These are phyloP conservation scores for Komagataella mondaviorum DNA, from an alignment of 805 yeast species.

Conservation along the genomic window DNA sequence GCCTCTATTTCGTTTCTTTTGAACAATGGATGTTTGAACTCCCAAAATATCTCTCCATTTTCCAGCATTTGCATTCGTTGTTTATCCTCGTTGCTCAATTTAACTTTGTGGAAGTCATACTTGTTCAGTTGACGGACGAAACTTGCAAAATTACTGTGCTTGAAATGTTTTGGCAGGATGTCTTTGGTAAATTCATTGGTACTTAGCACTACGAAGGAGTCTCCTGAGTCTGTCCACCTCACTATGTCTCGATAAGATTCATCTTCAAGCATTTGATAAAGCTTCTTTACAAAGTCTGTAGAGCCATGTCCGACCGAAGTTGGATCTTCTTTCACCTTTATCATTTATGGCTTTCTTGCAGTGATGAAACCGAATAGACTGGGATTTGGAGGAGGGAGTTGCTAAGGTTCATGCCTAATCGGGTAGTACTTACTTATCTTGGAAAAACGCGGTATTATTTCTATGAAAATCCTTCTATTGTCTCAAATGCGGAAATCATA, in stretches of 20 bases:
- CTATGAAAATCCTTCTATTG: not conserved
- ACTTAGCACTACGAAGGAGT: constrained; percentile 78
- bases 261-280: constrained; percentile 76
- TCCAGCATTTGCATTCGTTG: constrained; percentile 44
- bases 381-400: not conserved
- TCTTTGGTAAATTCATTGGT: constrained; percentile 83
- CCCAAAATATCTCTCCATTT: constrained; percentile 82
- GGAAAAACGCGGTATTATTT: not conserved
- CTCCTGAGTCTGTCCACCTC: constrained; percentile 78
- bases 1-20: constrained; percentile 62
- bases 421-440: not conserved
- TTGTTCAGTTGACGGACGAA: constrained; percentile 93
- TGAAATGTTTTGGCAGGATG: constrained; percentile 84
- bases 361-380: not conserved
- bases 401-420: not conserved
- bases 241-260: constrained; percentile 66
- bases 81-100: constrained; percentile 44
- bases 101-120: constrained; percentile 94
- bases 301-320: constrained; percentile 23
- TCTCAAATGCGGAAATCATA: not conserved
- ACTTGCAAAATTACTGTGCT: constrained; percentile 88
- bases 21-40: constrained; percentile 86
- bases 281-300: constrained; percentile 69
- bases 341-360: not conserved
- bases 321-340: not conserved